phyloP scores from a whole-genome alignment of 2,329 filamentous ascomycete genomes.

The Penicillium rolfsii region DNA sequence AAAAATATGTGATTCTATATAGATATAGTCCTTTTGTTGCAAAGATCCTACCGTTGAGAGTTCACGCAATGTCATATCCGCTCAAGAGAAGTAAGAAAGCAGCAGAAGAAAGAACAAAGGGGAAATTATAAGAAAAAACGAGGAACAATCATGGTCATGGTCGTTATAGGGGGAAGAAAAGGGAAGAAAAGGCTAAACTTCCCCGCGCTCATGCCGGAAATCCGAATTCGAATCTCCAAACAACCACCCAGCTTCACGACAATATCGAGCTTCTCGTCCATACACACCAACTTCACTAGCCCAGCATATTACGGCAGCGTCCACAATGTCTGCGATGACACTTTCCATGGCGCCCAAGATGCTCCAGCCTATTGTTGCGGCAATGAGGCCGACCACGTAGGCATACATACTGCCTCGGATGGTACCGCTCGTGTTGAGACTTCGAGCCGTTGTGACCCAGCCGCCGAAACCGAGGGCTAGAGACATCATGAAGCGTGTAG shows the following conservation, averaged over 20 bases:
- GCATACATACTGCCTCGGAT: constrained; percentile 85
- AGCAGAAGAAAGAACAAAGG: neutral
- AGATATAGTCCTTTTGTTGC: neutral
- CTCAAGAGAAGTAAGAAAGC: neutral
- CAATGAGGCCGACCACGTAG: constrained; percentile 89
- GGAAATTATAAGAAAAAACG: neutral
- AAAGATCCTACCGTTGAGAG: neutral
- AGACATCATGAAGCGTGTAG: constrained; percentile 88
- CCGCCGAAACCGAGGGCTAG: constrained; percentile 87
- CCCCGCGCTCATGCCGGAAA: constrained; percentile 21
- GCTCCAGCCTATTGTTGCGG: constrained; percentile 92
- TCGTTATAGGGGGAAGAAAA: neutral
- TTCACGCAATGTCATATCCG: neutral
- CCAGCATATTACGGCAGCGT: constrained; percentile 91
- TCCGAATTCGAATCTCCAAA: constrained; percentile 65
- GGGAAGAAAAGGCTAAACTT: constrained; percentile 21
- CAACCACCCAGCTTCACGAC: constrained; percentile 84
- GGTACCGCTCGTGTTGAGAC: constrained; percentile 58
- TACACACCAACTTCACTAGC: constrained; percentile 79
- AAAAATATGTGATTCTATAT: neutral
- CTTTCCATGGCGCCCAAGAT: constrained; percentile 90
- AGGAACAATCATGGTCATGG: constrained; percentile 1
- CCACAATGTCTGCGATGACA: constrained; percentile 81
- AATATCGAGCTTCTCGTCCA: constrained; percentile 70
- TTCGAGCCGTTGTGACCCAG: constrained; percentile 92